A percentile compares a stretch with the other conserved stretches of the same genome.
These are phyloP conservation scores for Aspergillus sp. DNA, from an alignment of 2,329 filamentous ascomycete species.

Conservation along the genomic window DNA sequence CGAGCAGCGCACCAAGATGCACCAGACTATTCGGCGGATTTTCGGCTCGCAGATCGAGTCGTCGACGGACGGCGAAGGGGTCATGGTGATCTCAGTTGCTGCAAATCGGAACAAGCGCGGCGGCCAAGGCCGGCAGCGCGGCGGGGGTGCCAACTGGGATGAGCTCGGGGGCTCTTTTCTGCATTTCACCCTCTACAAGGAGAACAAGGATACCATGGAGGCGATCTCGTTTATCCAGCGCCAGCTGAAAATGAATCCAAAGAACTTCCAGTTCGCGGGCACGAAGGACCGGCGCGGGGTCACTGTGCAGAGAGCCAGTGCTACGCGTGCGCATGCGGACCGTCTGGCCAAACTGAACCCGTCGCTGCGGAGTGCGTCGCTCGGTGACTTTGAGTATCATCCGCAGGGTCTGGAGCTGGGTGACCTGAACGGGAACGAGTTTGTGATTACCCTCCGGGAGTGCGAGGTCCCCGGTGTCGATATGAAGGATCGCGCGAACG, in stretches of 20 bases:
- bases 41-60: constrained; percentile 74
- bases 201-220: constrained; percentile 96
- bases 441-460: constrained; percentile 82
- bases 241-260: constrained; percentile 58
- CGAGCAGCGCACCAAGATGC: constrained; percentile 52
- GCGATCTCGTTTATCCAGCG: constrained; percentile 67
- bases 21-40: constrained; percentile 62
- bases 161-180: constrained; percentile 69
- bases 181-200: constrained; percentile 89
- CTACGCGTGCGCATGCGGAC: constrained; percentile 50
- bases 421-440: constrained; percentile 81
- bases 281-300: constrained; percentile 86
- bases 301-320: constrained; percentile 72
- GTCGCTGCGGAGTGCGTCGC: constrained; percentile 48
- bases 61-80: constrained; percentile 61
- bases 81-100: constrained; percentile 48
- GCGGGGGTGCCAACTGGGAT: constrained; percentile 49
- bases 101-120: constrained; percentile 25
- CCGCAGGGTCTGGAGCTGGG: constrained; percentile 67
- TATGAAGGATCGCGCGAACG: constrained; percentile 37
- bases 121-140: constrained; percentile 18
- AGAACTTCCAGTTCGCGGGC: constrained; percentile 70
- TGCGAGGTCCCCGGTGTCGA: constrained; percentile 52
- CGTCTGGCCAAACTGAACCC: constrained; percentile 57
- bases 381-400: constrained; percentile 76